Percentiles rank a stretch among this genome's conserved stretches.
These are phyloP conservation scores for Eremomyces bilateralis DNA, from an alignment of 495 filamentous ascomycete species.

Conservation along the genomic window DNA sequence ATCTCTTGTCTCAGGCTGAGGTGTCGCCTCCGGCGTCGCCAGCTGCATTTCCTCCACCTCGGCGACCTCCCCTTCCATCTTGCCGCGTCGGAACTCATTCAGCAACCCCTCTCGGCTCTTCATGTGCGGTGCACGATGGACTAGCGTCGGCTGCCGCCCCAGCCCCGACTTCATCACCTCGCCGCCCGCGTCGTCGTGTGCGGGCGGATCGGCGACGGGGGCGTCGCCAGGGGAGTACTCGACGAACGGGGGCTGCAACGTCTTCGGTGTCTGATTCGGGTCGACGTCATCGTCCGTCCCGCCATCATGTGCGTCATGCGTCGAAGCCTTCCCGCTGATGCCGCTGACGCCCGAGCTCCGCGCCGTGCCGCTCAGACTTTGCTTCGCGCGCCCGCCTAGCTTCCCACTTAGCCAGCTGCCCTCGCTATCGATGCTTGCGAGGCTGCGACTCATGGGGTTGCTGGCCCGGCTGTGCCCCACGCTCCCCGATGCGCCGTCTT, in stretches of 20 bases:
- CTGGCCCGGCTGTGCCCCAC: too few species aligned
- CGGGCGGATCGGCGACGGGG: neutral
- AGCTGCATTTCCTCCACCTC: conserved; percentile 16
- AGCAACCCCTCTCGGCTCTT: conserved; percentile 49
- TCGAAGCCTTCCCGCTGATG: neutral
- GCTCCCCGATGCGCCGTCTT: conserved; percentile 10
- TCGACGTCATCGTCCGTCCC: conserved; percentile 43
- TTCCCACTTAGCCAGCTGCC: conserved; percentile 78
- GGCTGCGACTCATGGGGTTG: conserved; percentile 51
- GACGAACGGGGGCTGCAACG: conserved; percentile 14
- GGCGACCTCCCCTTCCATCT: too few species aligned
- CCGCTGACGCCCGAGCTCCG: neutral
- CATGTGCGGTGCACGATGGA: conserved; percentile 29
- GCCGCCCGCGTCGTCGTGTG: too few species aligned
- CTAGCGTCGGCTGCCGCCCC: conserved; percentile 34
- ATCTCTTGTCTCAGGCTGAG: too few species aligned
- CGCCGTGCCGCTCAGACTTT: neutral
- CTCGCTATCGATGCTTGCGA: conserved; percentile 77
- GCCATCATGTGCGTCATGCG: conserved; percentile 28
- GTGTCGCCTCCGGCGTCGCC: neutral
- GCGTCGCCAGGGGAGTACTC: conserved; percentile 21
- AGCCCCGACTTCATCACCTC: too few species aligned
- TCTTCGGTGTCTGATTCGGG: too few species aligned
- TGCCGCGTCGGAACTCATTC: conserved; percentile 33
- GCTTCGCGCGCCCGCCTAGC: conserved; percentile 20